These are phyloP conservation scores for Alnus glutinosa DNA, from an alignment of 306 rosid genomes.

Conservation along the genomic window DNA sequence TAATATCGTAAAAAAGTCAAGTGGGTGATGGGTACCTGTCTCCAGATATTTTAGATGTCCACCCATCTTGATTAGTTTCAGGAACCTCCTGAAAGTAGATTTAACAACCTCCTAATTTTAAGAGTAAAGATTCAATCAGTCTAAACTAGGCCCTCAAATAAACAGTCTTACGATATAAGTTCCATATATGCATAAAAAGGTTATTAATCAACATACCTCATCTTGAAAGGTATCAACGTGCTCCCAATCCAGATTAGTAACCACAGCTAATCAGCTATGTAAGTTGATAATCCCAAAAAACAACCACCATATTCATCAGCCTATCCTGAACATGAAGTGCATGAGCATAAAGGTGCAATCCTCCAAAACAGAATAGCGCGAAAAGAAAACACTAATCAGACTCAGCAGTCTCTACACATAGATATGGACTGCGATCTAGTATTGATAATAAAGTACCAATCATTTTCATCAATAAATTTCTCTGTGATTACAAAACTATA, in stretches of 20 bases:
- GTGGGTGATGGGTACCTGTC: constrained; percentile 26
- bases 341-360: neutral
- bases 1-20: too few relatives aligned
- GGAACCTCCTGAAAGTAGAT: constrained; percentile 26
- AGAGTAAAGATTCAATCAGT: constrained; percentile 12
- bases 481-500: neutral
- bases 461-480: neutral
- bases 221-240: constrained; percentile 35
- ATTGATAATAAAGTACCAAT: neutral
- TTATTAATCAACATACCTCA: constrained; percentile 16
- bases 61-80: constrained; percentile 28
- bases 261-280: constrained; percentile 20
- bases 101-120: constrained; percentile 33
- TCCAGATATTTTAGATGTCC: constrained; percentile 32
- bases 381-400: neutral
- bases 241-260: constrained; percentile 37
- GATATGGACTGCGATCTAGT: neutral
- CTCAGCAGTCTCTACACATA: neutral
- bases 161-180: neutral
- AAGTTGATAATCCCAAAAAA: constrained; percentile 30
- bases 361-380: neutral
- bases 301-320: constrained; percentile 42
- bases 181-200: neutral
- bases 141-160: neutral
- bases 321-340: constrained; percentile 18